A percentile compares a stretch with the other conserved stretches of the same genome.
Evolutionary conservation across 441 rosid genomes (phyloP).

Genomic region (Pelargonium fulgidum): DNA sequence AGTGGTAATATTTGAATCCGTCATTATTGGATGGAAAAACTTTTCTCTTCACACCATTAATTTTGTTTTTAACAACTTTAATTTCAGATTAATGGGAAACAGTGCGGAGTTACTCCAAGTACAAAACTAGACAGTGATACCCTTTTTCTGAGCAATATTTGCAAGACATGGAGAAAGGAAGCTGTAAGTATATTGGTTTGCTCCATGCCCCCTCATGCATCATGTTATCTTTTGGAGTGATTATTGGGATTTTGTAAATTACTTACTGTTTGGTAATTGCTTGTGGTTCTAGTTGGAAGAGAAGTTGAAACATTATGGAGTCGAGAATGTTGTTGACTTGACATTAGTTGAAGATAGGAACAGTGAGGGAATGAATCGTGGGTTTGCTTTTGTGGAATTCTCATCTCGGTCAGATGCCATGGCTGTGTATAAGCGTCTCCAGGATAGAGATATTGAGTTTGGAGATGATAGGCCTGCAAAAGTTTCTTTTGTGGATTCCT

Average conservation of each 20-base stretch:
- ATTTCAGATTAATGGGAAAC: constrained; percentile 91
- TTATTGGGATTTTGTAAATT: constrained; percentile 12
- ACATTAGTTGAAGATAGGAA: constrained; percentile 86
- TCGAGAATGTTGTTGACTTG: constrained; percentile 76
- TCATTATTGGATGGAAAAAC: constrained; percentile 27
- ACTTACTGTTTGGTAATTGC: constrained; percentile 30
- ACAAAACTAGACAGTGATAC: constrained; percentile 69
- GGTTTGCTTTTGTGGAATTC: constrained; percentile 95
- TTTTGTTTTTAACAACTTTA: constrained; percentile 32
- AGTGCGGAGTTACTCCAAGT: constrained; percentile 90
- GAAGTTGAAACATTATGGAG: constrained; percentile 91
- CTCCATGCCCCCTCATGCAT: constrained; percentile 18
- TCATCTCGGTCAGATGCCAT: constrained; percentile 82
- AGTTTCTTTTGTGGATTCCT: constrained; percentile 94
- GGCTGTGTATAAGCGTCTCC: constrained; percentile 89
- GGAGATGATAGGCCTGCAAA: constrained; percentile 96
- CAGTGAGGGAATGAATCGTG: constrained; percentile 81
- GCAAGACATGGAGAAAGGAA: constrained; percentile 90
- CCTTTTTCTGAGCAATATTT: constrained; percentile 87
- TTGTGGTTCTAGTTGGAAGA: constrained; percentile 67
- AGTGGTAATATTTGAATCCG: constrained; percentile 57
- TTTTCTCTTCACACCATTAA: constrained; percentile 22
- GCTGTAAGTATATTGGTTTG: constrained; percentile 62
- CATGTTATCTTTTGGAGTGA: constrained; percentile 16
- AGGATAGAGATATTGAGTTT: constrained; percentile 74